Evolutionary conservation across 140 eudicot species (phyloP).

Genomic region (Flaveria floridana): DNA sequence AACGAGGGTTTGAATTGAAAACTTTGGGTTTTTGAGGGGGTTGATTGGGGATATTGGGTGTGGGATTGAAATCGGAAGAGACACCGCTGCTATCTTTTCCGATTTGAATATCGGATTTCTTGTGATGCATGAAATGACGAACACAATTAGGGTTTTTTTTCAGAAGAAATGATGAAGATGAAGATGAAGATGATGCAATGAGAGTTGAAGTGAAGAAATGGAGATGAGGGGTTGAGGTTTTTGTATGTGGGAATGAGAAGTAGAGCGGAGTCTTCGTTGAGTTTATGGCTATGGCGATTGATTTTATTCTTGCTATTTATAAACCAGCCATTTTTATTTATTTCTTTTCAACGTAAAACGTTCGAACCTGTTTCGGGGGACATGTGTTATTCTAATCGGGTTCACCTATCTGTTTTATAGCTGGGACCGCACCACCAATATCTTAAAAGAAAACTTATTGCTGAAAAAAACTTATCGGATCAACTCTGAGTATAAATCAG

Average conservation of each 20-base stretch:
- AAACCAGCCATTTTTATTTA: not conserved
- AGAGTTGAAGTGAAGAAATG: not conserved
- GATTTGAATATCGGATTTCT: conserved; percentile 97
- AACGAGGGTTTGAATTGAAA: conserved; percentile 24
- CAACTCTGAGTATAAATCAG: too few species aligned
- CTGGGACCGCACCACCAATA: too few species aligned
- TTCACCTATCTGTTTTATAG: too few species aligned
- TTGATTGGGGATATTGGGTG: conserved; percentile 37
- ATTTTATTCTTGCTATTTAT: conserved; percentile 32
- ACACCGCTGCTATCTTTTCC: conserved; percentile 95
- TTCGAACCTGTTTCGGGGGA: too few species aligned
- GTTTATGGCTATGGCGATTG: conserved; percentile 42
- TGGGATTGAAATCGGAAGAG: conserved; percentile 97
- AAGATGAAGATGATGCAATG: not conserved
- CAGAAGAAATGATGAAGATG: not conserved
- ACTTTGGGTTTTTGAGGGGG: conserved; percentile 11
- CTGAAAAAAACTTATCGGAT: too few species aligned
- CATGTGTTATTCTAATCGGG: too few species aligned
- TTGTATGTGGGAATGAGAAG: conserved; percentile 28
- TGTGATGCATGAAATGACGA: conserved; percentile 63
- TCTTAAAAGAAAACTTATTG: too few species aligned
- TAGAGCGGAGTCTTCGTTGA: conserved; percentile 60
- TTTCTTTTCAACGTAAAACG: not conserved
- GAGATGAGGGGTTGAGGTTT: not conserved
- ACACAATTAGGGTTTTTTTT: conserved; percentile 9